Base-by-base conservation (phyloP, 2,329 filamentous ascomycete species). In the Exophiala calicioides region DNA sequence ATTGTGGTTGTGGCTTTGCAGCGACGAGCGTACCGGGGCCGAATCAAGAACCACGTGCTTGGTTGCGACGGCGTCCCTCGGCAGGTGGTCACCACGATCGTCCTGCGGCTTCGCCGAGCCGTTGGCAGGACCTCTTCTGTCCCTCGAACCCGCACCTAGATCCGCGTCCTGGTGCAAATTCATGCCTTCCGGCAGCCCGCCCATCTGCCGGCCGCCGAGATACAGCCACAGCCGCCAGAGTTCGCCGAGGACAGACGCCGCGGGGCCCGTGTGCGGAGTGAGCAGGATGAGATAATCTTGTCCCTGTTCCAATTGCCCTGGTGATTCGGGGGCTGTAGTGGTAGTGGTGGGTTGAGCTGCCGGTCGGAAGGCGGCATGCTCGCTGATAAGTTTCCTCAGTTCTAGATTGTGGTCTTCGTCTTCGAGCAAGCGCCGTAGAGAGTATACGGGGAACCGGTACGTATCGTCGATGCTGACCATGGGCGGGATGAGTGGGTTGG, bases 181-280 rank as follows among this genome's bases (percentile, higher is more conserved):
- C 33, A 32, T 6, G 16, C 44, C 5, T 18, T 29, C 34, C 24
- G 18, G 36, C 32, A 26, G 26, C 5, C 19, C 20, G 19, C 38
- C 40, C 33, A 44, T 34, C 27, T 41, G 26, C 31, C 15, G 20
- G 6, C 57, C 57, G 23, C 53, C 57, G 7, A 59, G 19, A 36
- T 58, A 58, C 4, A 51, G 50, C 57, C 57, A 59, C 12, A 59
- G 39, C 20, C 45, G 45, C 57, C 57, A 59, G 13, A 57, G 27
- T 33, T 59, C 55, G 23, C 38, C 31, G 27, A 57, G 30, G 9
- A 59, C 23, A 9, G 37, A 20, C 13, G 29, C 36, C 3, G 44
- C 27, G 4, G 37, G 39, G 7, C 49, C 49, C 5, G 47, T 30
- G 5, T 39, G 20, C 4, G 55, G 43, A 9, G 47, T 48, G 33